These are phyloP conservation scores for Trematosphaeria pertusa DNA, from an alignment of 2,329 filamentous ascomycete species.

Conservation along the genomic window DNA sequence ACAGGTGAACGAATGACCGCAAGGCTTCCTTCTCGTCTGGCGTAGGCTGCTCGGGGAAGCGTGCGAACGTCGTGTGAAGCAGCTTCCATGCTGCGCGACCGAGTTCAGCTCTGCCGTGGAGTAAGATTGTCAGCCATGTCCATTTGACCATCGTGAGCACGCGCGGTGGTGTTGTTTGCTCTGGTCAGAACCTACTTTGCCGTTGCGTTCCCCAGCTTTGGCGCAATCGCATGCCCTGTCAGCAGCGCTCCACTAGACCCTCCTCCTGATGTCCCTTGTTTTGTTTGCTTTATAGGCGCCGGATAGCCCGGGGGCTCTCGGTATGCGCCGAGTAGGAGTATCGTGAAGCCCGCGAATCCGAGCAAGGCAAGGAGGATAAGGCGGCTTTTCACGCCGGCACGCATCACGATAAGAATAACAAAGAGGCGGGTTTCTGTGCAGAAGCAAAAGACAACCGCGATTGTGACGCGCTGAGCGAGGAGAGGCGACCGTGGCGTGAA, in stretches of 20 bases:
- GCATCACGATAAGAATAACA: slow-evolving; percentile 31
- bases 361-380: slow-evolving; percentile 58
- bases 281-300: slow-evolving; percentile 21
- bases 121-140: slow-evolving; percentile 27
- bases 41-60: slow-evolving; percentile 69
- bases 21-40: slow-evolving; percentile 66
- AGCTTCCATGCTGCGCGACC: slow-evolving; percentile 71
- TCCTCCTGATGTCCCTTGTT: slow-evolving; percentile 18
- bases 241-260: slow-evolving; percentile 50
- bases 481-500: too few relatives aligned
- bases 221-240: slow-evolving; percentile 74
- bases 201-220: slow-evolving; percentile 83
- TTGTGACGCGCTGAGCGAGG: not conserved
- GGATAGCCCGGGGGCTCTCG: slow-evolving; percentile 48
- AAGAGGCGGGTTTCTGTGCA: not conserved
- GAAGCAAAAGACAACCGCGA: not conserved
- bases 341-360: slow-evolving; percentile 62
- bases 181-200: slow-evolving; percentile 65
- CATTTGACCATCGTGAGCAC: slow-evolving; percentile 12
- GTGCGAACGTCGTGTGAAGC: slow-evolving; percentile 70
- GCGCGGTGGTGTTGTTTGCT: slow-evolving; percentile 13
- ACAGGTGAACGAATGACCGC: slow-evolving; percentile 67
- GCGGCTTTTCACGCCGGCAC: slow-evolving; percentile 39
- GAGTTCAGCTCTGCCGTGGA: slow-evolving; percentile 61
- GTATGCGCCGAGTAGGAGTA: slow-evolving; percentile 67